Evolutionary conservation across 2,329 filamentous ascomycete species (phyloP).

Genomic region (Epichloe bromicola): DNA sequence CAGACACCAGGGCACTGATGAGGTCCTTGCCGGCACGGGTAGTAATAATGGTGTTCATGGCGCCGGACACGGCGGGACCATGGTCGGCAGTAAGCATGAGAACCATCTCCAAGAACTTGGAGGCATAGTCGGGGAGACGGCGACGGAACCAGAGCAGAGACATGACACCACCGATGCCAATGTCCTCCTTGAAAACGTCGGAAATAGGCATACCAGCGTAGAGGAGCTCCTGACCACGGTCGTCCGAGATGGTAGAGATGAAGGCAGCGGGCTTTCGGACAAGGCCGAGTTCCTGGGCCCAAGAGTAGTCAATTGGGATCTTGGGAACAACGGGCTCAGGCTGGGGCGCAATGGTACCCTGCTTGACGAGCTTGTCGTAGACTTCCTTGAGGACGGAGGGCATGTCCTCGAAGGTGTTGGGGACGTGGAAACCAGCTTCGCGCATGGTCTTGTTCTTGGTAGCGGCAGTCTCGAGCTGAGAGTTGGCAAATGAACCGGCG

Average conservation of each 20-base stretch:
- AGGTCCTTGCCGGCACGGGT: slow-evolving; percentile 98
- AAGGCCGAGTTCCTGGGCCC: slow-evolving; percentile 97
- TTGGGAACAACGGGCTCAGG: slow-evolving; percentile 89
- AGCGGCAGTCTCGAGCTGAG: slow-evolving; percentile 91
- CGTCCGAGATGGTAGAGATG: slow-evolving; percentile 99
- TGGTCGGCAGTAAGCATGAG: slow-evolving; percentile 99
- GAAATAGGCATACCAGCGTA: slow-evolving; percentile 99
- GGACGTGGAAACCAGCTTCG: slow-evolving; percentile 87
- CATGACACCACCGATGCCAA: slow-evolving; percentile 99
- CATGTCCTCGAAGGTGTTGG: slow-evolving; percentile 93
- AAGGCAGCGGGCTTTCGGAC: slow-evolving; percentile 99
- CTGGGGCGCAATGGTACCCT: slow-evolving; percentile 74
- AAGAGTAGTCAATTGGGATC: slow-evolving; percentile 99
- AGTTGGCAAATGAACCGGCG: slow-evolving; percentile 97
- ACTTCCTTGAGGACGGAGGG: slow-evolving; percentile 63
- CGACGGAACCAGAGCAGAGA: slow-evolving; percentile 99
- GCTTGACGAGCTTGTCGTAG: slow-evolving; percentile 77
- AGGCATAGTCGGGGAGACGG: slow-evolving; percentile 87
- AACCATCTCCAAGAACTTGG: slow-evolving; percentile 99
- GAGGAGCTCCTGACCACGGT: slow-evolving; percentile 97
- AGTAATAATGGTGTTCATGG: slow-evolving; percentile 99
- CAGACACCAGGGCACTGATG: slow-evolving; percentile 86
- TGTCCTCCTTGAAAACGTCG: slow-evolving; percentile 98
- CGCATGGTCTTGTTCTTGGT: slow-evolving; percentile 96
- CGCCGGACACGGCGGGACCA: slow-evolving; percentile 96